Base-by-base conservation (phyloP, 1,284 basidiomycete species). In the Vanrija humicola region DNA sequence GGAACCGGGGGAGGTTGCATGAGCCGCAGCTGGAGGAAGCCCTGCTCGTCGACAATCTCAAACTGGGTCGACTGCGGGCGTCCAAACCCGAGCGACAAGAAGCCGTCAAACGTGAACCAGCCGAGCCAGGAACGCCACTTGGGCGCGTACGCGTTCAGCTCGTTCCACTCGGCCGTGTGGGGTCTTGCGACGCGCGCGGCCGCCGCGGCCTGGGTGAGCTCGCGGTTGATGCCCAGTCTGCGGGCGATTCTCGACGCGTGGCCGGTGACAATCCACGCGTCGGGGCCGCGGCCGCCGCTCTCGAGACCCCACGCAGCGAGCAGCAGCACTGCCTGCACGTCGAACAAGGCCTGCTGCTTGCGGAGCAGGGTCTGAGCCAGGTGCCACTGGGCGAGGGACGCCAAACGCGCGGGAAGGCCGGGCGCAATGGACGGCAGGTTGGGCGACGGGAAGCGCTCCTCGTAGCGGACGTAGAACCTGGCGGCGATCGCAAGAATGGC, bases 261-360 rank as follows among this genome's bases (percentile, higher is more conserved):
- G 18, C 70, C 68, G 5, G 70, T 69, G 15, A 70, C 57, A 21
- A 73, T 54, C 70, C 69, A 73, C 10, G 65, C 58, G 42, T 73
- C 70, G 8, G 67, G 67, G 19, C 69, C 69, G 9, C 53, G 52
- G 1, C 70, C 71, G 16, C 64, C 66, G 18, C 56, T 52, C 39
- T 64, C 61, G 25, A 74, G 46, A 9, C 72, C 68, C 69, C 70
- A 74, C 1, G 66, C 70, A 1, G 69, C 65, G 14, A 74, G 51
- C 1, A 74, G 56, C 40, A 74, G 46, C 5, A 65, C 68, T 16
- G 66, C 70, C 46, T 74, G 72, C 1, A 72, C 70, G 43, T 74
- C 72, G 5, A 61, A 60, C 44, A 74, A 53, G 18, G 64, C 57
- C 51, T 70, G 67, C 46, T 69, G 65, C 51, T 72, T 71, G 5